Conservation (phyloP, 306 rosid species). For the Psophocarpus tetragonolobus region DNA sequence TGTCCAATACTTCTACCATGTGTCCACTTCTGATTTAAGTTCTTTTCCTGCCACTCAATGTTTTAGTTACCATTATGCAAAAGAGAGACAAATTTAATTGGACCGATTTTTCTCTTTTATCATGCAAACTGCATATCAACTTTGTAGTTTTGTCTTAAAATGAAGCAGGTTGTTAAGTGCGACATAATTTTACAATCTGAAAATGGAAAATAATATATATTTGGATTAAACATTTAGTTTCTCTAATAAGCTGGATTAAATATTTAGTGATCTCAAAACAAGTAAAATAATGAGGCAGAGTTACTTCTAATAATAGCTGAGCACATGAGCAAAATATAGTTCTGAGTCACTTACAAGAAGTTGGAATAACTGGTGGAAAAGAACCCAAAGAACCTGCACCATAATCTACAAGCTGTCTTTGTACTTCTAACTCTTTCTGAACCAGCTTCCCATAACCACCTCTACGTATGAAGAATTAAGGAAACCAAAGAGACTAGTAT, state of each 20-base stretch:
- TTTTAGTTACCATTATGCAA: background rate
- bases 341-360: conserved; percentile 66
- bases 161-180: background rate
- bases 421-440: conserved; percentile 91
- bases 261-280: background rate
- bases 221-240: background rate
- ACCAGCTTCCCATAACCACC: conserved; percentile 96
- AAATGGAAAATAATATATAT: background rate
- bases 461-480: conserved; percentile 76
- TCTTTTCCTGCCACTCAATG: background rate
- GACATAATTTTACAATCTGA: background rate
- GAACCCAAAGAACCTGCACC: conserved; percentile 93
- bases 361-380: conserved; percentile 67
- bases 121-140: background rate
- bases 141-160: background rate
- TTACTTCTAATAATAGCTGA: conserved; percentile 30
- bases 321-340: conserved; percentile 16
- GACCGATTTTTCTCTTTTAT: background rate
- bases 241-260: too few relatives aligned
- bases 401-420: conserved; percentile 95
- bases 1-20: background rate
- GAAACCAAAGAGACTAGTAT: conserved; percentile 41
- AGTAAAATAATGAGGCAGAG: background rate
- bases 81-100: background rate
- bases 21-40: background rate